Evolutionary conservation across 2,329 filamentous ascomycete genomes (phyloP), one percentile per base, ranked within the genome.

Genomic region (Cryphonectria japonica): DNA sequence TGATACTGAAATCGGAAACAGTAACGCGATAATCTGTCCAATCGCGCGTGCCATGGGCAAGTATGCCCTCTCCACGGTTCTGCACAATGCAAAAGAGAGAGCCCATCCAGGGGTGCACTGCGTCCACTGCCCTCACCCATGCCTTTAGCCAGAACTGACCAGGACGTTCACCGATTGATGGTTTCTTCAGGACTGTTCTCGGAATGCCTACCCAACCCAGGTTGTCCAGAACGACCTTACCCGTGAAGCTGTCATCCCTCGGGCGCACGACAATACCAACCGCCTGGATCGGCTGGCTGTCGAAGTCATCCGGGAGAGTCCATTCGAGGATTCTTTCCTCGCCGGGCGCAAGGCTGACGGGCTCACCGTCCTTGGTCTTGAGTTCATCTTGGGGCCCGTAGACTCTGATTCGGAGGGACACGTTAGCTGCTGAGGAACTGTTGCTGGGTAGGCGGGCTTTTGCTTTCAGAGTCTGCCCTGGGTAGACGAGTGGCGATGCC

Each of bases 31-130:
- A 80, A 59, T 78, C 74, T 2, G 54, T 69, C 79, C 79, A 81
- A 8, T 79, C 78, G 1, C 78, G 74, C 16, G 79, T 80, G 2
- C 80, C 80, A 13, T 78, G 76, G 61, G 66, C 74, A 1, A 80
- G 70, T 2, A 80, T 69, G 0, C 79, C 80, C 54, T 80, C 77
- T 3, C 76, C 78, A 0, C 52, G 5, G 66, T 79, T 77, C 54
- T 80, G 76, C 11, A 76, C 77, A 11, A 79, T 70, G 13, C 72
- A 70, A 62, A 79, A 77, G 0, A 74, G 72, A 7, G 60, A n/a
- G 1, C 59, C 68, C 11, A 71, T 73, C 13, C 73, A 73, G 8
- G 74, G 67, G n/a, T 73, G 69, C 68, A 77, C 76, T 11, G 63
- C 66, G 66, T 76, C 76, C 22, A 75, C 74, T 34, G 74, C 73